A percentile compares a stretch with the other conserved stretches of the same genome.
Evolutionary conservation across 2,329 filamentous ascomycete genomes (phyloP).

Genomic region (Cytospora piceicola): DNA sequence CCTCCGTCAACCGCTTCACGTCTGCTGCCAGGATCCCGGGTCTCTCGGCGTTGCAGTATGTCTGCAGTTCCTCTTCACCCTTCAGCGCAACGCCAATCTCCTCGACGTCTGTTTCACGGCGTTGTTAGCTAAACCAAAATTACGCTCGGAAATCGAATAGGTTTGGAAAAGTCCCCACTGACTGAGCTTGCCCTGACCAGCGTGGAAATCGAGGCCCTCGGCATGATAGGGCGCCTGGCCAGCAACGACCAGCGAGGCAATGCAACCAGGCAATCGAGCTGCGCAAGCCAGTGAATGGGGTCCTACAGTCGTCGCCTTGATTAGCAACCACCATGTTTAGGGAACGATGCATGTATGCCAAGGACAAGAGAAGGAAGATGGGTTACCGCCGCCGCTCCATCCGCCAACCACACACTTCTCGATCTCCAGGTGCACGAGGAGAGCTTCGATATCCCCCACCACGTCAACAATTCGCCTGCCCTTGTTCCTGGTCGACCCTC

Average conservation of each 20-base stretch:
- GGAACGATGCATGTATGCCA: accelerated
- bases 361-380: not conserved
- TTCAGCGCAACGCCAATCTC: constrained; percentile 19
- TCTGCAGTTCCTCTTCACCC: constrained; percentile 18
- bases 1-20: constrained; percentile 11
- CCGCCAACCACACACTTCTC: constrained; percentile 26
- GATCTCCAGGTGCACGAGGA: constrained; percentile 24
- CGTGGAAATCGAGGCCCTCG: constrained; percentile 24
- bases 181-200: constrained; percentile 22
- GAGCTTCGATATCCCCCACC: constrained; percentile 23
- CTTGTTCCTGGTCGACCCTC: constrained; percentile 18
- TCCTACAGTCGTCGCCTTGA: not conserved
- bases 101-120: constrained; percentile 5
- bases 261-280: constrained; percentile 23
- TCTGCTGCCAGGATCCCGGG: constrained; percentile 17
- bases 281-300: constrained; percentile 27
- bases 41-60: constrained; percentile 11
- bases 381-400: constrained; percentile 26
- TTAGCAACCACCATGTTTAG: not conserved
- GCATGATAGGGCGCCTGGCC: constrained; percentile 12
- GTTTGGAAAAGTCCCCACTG: not conserved
- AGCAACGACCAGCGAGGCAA: constrained; percentile 19
- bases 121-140: not conserved
- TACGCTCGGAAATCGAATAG: not conserved
- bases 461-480: constrained; percentile 20